phyloP scores from a whole-genome alignment of 352 stramenopile genomes.

The Phytophthora niederhauseri region DNA sequence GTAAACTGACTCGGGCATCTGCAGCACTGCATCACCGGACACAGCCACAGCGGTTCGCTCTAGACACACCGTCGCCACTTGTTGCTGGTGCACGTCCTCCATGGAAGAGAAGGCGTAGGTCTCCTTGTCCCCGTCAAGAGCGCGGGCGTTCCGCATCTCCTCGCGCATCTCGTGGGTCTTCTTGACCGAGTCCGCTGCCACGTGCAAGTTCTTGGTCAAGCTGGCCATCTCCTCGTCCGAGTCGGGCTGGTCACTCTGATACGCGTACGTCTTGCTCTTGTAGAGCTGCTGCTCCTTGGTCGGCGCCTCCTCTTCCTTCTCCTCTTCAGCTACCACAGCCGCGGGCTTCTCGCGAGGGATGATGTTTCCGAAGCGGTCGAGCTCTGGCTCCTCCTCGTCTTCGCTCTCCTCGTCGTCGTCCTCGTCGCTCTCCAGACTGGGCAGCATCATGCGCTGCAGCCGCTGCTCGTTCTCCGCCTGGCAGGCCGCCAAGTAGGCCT shows the following conservation, averaged over 20 bases:
- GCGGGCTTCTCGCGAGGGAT: constrained; percentile 31
- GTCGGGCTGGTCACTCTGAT: constrained; percentile 31
- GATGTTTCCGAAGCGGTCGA: constrained; percentile 46
- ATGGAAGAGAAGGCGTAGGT: constrained; percentile 69
- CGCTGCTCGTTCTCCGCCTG: constrained; percentile 66
- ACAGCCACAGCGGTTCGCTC: constrained; percentile 74
- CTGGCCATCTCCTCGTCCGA: constrained; percentile 62
- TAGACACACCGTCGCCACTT: constrained; percentile 69
- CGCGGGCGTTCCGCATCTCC: constrained; percentile 34
- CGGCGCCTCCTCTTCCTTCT: constrained; percentile 4
- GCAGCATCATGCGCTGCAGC: constrained; percentile 57
- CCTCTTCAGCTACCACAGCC: constrained; percentile 16
- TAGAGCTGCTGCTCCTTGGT: constrained; percentile 51
- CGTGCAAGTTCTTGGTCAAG: constrained; percentile 70
- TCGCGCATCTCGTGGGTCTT: constrained; percentile 71
- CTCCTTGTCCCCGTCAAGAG: constrained; percentile 29
- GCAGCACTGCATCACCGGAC: constrained; percentile 72
- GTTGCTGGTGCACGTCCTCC: constrained; percentile 65
- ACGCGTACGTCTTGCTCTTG: constrained; percentile 56
- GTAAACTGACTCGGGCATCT: constrained; percentile 73
- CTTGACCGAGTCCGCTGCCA: constrained; percentile 50
- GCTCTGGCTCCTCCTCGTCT: constrained; percentile 39
- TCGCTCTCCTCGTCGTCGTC: constrained; percentile 46
- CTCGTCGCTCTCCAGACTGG: constrained; percentile 66
- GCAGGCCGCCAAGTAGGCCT: constrained; percentile 67